A percentile compares a stretch with the other conserved stretches of the same genome.
phyloP scores from a whole-genome alignment of 345 rosid species.

The Gossypium mustelinum region DNA sequence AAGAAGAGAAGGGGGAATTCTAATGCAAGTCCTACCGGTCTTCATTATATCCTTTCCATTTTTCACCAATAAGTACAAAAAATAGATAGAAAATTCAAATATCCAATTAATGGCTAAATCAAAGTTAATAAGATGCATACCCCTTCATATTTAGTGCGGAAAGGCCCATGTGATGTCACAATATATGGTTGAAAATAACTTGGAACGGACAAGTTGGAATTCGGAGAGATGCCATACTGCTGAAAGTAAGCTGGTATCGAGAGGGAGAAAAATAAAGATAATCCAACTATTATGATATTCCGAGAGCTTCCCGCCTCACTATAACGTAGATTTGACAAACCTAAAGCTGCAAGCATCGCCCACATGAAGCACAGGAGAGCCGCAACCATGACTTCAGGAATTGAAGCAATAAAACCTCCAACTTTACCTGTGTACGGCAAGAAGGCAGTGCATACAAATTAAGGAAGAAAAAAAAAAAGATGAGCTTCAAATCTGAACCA shows the following conservation, averaged over 20 bases:
- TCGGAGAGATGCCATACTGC: conserved; percentile 79
- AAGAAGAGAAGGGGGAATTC: too few relatives aligned
- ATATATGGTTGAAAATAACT: conserved; percentile 86
- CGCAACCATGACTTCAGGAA: conserved; percentile 95
- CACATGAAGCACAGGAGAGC: conserved; percentile 98
- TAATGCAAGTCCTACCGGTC: not conserved
- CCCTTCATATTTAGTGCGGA: conserved; percentile 64
- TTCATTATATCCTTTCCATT: not conserved
- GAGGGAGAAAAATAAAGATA: conserved; percentile 79
- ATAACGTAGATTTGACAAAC: conserved; percentile 87
- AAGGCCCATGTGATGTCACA: conserved; percentile 70
- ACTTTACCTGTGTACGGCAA: conserved; percentile 65
- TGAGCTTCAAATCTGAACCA: not conserved
- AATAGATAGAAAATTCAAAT: not conserved
- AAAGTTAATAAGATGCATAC: conserved; percentile 37
- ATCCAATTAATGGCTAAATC: not conserved
- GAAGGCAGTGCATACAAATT: conserved; percentile 1
- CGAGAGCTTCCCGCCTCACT: conserved; percentile 99
- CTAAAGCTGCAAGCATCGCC: conserved; percentile 93
- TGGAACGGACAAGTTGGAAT: conserved; percentile 70
- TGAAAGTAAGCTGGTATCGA: conserved; percentile 94
- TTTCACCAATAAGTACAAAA: not conserved
- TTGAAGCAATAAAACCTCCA: conserved; percentile 93
- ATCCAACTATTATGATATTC: conserved; percentile 85
- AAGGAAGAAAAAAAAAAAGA: not conserved